Base-by-base conservation (phyloP, 768 basidiomycete genomes). In the Megacollybia marginata region DNA sequence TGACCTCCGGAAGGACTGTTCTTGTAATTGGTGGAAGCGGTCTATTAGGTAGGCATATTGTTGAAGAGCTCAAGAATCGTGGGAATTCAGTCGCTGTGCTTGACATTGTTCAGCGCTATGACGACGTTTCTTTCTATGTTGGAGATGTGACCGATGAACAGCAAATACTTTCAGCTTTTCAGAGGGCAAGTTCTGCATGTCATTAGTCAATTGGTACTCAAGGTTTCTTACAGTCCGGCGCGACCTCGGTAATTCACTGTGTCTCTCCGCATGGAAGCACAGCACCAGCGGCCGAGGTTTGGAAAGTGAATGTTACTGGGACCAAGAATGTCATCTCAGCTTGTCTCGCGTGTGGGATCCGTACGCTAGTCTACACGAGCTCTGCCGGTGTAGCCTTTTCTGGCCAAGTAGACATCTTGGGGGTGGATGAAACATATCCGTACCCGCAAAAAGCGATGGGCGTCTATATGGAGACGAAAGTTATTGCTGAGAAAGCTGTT, bases 231-330 rank as follows among this genome's bases (percentile, higher is more conserved):
- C 53, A 81, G 80, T 75, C 75, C 48, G 69, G 71, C 15, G 73
- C 83, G 18, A 83, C 81, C 2, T 79, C 76, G 50, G 78, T 88
- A 45, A 78, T 88, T 51, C 85, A 88, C 61, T 85, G 84, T 5
- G 87, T 84, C 11, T 83, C 83, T 1, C 70, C 72, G 1, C 66
- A 65, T 9, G 78, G 73, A 55, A 80, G 69, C 33, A 64, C 68
- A 44, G 65, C 76, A 46, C 67, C 71, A 1, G 74, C 73, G 2
- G 18, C 58, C 72, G 62, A 86, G 7, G 85, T 82, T 65, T 73
- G 75, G 62, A 81, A 80, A 51, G 86, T 88, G 60, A 88, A 88
- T 58, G 83, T 88, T 6, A 71, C 79, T n/a, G 85, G 84, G 8
- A 87, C 84, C 0, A 68, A 68, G 48, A 73, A 76, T 0, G 68